A percentile compares a stretch with the other conserved stretches of the same genome.
Evolutionary conservation across 306 rosid species (phyloP).

Genomic region (Hylodesmum podocarpum): DNA sequence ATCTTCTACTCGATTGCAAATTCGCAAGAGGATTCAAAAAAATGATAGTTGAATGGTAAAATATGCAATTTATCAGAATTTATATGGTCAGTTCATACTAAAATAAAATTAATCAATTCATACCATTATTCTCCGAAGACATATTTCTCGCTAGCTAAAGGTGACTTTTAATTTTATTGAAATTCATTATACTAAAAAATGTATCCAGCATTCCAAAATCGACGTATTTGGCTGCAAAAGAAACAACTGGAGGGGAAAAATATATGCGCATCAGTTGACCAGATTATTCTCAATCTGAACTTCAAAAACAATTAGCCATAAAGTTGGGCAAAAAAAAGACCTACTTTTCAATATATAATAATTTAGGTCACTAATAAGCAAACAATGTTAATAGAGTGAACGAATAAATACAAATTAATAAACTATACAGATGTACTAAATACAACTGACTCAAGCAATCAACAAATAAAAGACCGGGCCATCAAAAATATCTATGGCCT

Average conservation of each 20-base stretch:
- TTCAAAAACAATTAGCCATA: not conserved
- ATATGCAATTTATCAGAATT: too few species aligned
- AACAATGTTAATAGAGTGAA: conserved; percentile 4
- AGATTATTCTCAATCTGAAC: not conserved
- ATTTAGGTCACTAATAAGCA: not conserved
- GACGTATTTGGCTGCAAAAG: not conserved
- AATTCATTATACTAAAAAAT: not conserved
- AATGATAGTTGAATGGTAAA: too few species aligned
- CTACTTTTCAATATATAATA: not conserved
- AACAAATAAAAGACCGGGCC: conserved; percentile 17
- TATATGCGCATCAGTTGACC: not conserved
- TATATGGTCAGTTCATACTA: too few species aligned
- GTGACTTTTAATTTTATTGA: not conserved
- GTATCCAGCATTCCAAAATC: not conserved
- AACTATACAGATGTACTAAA: conserved; percentile 21
- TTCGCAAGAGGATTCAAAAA: too few species aligned
- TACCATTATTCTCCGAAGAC: not conserved
- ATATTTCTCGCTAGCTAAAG: not conserved
- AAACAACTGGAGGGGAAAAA: too few species aligned
- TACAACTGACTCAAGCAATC: conserved; percentile 31
- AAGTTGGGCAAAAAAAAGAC: not conserved
- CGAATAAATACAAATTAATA: not conserved
- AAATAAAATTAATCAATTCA: not conserved
- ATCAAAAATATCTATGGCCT: conserved; percentile 28
- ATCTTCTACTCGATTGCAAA: too few species aligned